Base-by-base conservation (phyloP, 2,329 filamentous ascomycete genomes). In the Exophiala sp. region DNA sequence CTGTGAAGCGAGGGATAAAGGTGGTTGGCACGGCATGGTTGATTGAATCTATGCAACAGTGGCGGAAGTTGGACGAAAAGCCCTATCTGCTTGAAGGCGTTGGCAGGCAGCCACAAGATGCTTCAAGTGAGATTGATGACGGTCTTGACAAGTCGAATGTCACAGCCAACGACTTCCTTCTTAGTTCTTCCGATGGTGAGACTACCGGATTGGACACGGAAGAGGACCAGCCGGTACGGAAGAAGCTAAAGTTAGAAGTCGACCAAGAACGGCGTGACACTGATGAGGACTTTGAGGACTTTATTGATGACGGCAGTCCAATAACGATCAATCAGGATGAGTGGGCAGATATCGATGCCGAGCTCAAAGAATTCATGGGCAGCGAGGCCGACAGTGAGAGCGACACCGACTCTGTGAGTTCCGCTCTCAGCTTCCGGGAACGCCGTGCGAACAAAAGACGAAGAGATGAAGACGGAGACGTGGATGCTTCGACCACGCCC, bases 11-110 rank as follows among this genome's bases (percentile, higher is more conserved):
- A 48, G 75, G 85, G 0, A 86, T 97, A 67, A 90, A 89, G 65
- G 95, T 98, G 51, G 93, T 98, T 41, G 89, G 85, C 60, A 86
- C 89, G 46, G 82, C 88, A 61, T 98, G 93, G 93, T 80, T 98
- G 23, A 77, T 83, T 24, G 85, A 90, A 59, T 94, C 84, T 48
- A 81, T 97, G 56, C 85, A 82, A 21, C 84, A 85, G 65, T 98
- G 93, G 93, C 75, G 79, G 56, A 83, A 80, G 49, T 73, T 94
- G 9, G 82, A 93, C 48, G 90, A 96, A 65, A 75, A 75, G 2
- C 83, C 85, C 0, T 95, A 91, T 63, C 72, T 86, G n/a, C 81
- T 85, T 0, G 79, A 82, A 14, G 85, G 88, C 59, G 74, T 79
- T 11, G 68, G 69, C 2, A 67, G 70, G 43, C 69, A 66, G 11